These are phyloP conservation scores for Sporothrix brunneoviolacea DNA, from an alignment of 2,329 filamentous ascomycete genomes.

Conservation along the genomic window DNA sequence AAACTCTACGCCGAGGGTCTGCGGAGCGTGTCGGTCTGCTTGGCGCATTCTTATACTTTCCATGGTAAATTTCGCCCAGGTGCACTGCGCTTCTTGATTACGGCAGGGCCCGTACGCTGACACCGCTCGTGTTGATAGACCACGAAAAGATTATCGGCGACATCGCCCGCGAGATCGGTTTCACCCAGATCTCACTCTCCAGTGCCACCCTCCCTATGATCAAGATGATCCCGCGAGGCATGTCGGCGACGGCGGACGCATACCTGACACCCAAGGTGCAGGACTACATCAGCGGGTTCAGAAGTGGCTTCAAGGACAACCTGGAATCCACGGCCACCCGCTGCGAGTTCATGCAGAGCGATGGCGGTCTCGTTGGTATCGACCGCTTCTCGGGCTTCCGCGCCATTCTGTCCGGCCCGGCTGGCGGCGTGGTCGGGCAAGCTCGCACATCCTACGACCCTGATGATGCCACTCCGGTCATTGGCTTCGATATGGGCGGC, in stretches of 20 bases:
- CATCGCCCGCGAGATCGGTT: conserved; percentile 14
- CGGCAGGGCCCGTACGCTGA: too few species aligned
- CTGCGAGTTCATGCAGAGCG: conserved; percentile 62
- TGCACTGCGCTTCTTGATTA: too few species aligned
- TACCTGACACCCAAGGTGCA: conserved; percentile 66
- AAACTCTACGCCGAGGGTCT: too few species aligned
- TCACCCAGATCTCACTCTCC: conserved; percentile 8
- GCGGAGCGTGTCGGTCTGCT: too few species aligned
- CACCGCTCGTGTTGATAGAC: too few species aligned
- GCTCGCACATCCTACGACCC: conserved; percentile 67
- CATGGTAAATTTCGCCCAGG: too few species aligned
- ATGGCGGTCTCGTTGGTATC: conserved; percentile 35
- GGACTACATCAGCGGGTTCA: conserved; percentile 63
- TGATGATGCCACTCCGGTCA: conserved; percentile 58
- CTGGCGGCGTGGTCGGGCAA: conserved; percentile 66
- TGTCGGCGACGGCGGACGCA: conserved; percentile 66
- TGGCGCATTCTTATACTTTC: too few species aligned
- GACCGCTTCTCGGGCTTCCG: conserved; percentile 26
- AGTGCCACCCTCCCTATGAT: conserved; percentile 36
- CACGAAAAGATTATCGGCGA: conserved; percentile 14
- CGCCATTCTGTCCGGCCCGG: conserved; percentile 63
- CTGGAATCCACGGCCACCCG: conserved; percentile 33
- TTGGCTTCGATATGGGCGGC: conserved; percentile 54
- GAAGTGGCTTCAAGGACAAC: conserved; percentile 57
- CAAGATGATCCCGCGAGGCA: conserved; percentile 63